phyloP scores from a whole-genome alignment of 2,329 filamentous ascomycete species.

The Blumeria graminis region DNA sequence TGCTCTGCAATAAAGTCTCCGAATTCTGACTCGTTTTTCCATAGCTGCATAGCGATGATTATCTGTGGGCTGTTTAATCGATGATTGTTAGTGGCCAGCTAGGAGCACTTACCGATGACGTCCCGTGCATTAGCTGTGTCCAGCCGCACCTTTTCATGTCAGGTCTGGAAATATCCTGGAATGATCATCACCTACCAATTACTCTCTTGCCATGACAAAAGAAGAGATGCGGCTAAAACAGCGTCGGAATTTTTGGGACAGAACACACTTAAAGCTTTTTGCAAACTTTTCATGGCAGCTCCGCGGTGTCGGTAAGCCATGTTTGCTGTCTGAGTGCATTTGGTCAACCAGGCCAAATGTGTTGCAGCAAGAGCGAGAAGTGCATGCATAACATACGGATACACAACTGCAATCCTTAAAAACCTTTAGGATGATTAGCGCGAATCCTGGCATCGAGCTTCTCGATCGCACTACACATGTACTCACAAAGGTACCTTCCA shows the following conservation, averaged over 20 bases:
- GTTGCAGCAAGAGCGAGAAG: constrained; percentile 85
- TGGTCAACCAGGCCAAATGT: constrained; percentile 73
- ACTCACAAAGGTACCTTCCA: constrained; percentile 77
- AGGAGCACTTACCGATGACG: constrained; percentile 45
- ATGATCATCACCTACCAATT: constrained; percentile 49
- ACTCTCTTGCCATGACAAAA: constrained; percentile 86
- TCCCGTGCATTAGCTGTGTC: constrained; percentile 80
- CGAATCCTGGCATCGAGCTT: not conserved
- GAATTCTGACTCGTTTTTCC: constrained; percentile 77
- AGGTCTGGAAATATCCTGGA: not conserved
- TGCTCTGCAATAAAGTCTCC: constrained; percentile 61
- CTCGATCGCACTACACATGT: not conserved
- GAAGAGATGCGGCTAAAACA: constrained; percentile 69
- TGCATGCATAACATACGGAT: constrained; percentile 82
- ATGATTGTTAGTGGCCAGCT: not conserved
- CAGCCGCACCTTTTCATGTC: constrained; percentile 48
- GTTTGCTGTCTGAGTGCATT: constrained; percentile 64
- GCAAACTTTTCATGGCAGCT: constrained; percentile 63
- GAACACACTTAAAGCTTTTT: constrained; percentile 68
- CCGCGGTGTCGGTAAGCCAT: constrained; percentile 77
- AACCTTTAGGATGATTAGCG: constrained; percentile 26
- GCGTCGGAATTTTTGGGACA: constrained; percentile 74
- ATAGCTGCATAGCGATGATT: constrained; percentile 72
- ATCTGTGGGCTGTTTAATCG: constrained; percentile 29
- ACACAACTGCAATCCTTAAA: constrained; percentile 56